Conservation (phyloP, 306 rosid species). For the Datisca glomerata region DNA sequence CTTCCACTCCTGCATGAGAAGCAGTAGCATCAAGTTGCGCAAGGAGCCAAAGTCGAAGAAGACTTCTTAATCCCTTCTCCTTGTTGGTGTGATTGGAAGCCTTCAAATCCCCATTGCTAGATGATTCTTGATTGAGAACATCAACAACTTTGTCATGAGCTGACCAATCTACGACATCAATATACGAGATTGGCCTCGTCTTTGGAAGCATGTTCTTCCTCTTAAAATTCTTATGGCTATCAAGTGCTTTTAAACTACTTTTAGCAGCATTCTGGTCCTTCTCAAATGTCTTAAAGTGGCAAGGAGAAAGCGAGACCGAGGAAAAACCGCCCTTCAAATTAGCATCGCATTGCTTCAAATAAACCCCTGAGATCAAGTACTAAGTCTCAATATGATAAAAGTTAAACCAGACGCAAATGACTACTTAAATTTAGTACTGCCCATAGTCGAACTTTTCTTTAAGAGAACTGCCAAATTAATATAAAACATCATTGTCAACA, state of each 20-base stretch:
- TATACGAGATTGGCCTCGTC: slow-evolving; percentile 27
- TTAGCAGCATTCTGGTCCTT: slow-evolving; percentile 38
- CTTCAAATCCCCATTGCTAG: slow-evolving; percentile 31
- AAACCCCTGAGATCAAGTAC: slow-evolving; percentile 60
- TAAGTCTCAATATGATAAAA: too few species aligned
- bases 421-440: too few species aligned
- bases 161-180: slow-evolving; percentile 46
- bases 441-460: too few species aligned
- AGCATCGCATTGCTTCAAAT: slow-evolving; percentile 41
- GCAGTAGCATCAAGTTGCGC: slow-evolving; percentile 60
- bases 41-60: slow-evolving; percentile 53
- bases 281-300: slow-evolving; percentile 42
- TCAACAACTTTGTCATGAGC: slow-evolving; percentile 39
- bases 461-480: too few species aligned
- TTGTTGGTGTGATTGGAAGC: slow-evolving; percentile 27
- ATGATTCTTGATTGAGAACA: slow-evolving; percentile 38
- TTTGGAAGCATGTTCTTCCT: slow-evolving; percentile 33
- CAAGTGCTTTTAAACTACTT: slow-evolving; percentile 40
- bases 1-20: slow-evolving; percentile 43
- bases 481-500: too few species aligned
- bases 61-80: slow-evolving; percentile 43
- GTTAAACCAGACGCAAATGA: too few species aligned
- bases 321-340: slow-evolving; percentile 39
- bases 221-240: slow-evolving; percentile 21
- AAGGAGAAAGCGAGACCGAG: slow-evolving; percentile 53